Conservation (phyloP, 2,329 filamentous ascomycete species). For the Fusarium odoratissimum region DNA sequence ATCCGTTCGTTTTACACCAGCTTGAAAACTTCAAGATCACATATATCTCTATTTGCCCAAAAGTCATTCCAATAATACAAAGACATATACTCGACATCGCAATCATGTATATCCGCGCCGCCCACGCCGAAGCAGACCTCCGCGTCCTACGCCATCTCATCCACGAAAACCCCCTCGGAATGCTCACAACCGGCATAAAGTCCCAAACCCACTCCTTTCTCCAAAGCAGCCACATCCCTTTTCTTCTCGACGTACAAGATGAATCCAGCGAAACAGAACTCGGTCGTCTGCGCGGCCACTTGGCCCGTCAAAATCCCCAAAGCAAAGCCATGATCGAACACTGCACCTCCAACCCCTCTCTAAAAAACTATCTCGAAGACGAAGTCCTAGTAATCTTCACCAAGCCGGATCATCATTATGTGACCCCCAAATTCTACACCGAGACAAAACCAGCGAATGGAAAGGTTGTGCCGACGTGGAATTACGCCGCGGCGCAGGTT, state of each 20-base stretch:
- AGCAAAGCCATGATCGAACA: conserved; percentile 68
- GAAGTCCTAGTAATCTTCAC: conserved; percentile 75
- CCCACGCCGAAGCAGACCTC: conserved; percentile 63
- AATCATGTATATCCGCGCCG: conserved; percentile 34
- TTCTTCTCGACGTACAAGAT: conserved; percentile 62
- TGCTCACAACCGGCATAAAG: conserved; percentile 70
- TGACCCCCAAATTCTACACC: conserved; percentile 75
- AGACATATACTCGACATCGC: accelerated
- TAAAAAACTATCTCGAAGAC: conserved; percentile 51
- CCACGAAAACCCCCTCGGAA: conserved; percentile 68
- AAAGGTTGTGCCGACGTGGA: conserved; percentile 78
- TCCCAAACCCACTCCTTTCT: conserved; percentile 61
- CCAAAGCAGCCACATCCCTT: conserved; percentile 71
- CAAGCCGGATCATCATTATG: conserved; percentile 68
- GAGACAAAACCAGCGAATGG: conserved; percentile 72
- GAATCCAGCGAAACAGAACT: conserved; percentile 53
- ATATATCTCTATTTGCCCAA: accelerated
- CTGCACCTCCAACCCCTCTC: background rate
- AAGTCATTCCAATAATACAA: accelerated
- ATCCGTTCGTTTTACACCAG: background rate
- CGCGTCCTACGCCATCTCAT: conserved; percentile 66
- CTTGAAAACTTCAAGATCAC: accelerated
- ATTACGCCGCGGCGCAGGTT: conserved; percentile 73
- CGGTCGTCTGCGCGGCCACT: conserved; percentile 65
- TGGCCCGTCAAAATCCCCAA: conserved; percentile 73